These are phyloP conservation scores for Caryocar brasiliense DNA, from an alignment of 441 rosid species.

Conservation along the genomic window DNA sequence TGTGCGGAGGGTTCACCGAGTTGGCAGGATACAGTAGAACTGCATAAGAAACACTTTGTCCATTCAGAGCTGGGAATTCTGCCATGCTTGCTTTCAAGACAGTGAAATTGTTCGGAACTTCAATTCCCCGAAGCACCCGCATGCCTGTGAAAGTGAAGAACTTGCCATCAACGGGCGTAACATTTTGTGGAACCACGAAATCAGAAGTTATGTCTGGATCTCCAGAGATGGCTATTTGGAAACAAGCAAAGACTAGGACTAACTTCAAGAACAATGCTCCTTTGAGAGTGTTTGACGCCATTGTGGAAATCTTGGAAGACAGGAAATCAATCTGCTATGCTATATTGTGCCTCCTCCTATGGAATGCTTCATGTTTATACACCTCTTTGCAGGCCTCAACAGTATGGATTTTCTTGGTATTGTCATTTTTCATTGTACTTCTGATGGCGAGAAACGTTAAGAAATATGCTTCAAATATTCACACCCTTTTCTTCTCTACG, in stretches of 20 bases:
- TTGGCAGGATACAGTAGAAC: slow-evolving; percentile 17
- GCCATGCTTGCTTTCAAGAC: slow-evolving; percentile 13
- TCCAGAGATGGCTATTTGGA: slow-evolving; percentile 5
- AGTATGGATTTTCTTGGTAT: too few relatives aligned
- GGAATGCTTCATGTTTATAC: too few relatives aligned
- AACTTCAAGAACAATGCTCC: neutral
- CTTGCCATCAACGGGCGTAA: neutral
- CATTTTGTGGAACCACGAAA: slow-evolving; percentile 18
- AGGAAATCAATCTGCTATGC: too few relatives aligned
- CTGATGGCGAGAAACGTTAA: too few relatives aligned
- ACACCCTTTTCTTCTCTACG: too few relatives aligned
- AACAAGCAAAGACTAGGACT: slow-evolving; percentile 1
- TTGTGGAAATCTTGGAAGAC: too few relatives aligned
- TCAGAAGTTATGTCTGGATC: slow-evolving; percentile 31
- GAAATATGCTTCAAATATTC: too few relatives aligned
- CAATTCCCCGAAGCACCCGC: neutral
- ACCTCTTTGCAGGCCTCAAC: too few relatives aligned
- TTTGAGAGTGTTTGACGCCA: too few relatives aligned
- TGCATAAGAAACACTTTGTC: slow-evolving; percentile 32
- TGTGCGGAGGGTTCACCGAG: slow-evolving; percentile 29
- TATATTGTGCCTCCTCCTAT: too few relatives aligned
- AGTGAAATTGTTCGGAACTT: slow-evolving; percentile 14
- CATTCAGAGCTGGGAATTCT: slow-evolving; percentile 32
- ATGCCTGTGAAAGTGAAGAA: slow-evolving; percentile 26
- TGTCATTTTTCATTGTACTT: too few relatives aligned